A percentile compares a stretch with the other conserved stretches of the same genome.
Conservation (phyloP, 257 asterid genomes). For the Solanum chiquidenum region DNA sequence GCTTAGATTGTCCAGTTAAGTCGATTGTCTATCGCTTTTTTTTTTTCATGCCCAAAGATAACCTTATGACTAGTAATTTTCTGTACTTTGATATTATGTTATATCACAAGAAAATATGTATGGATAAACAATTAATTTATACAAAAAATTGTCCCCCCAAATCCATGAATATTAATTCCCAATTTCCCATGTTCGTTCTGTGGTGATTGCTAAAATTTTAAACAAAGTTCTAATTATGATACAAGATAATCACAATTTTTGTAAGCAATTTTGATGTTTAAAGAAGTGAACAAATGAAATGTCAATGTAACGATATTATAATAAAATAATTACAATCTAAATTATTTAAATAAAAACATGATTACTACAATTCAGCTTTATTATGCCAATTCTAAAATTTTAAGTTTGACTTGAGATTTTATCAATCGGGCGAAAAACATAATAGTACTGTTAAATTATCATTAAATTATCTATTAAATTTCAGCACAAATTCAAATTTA, state of each 20-base stretch:
- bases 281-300: no score
- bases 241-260: not conserved
- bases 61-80: not conserved
- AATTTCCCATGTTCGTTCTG: not conserved
- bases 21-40: no score
- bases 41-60: no score
- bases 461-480: no score
- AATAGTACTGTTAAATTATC: no score
- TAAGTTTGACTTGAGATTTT: not conserved
- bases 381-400: not conserved
- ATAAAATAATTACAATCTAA: not conserved
- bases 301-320: no score
- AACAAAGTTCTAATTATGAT: not conserved
- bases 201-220: not conserved
- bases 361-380: not conserved
- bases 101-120: not conserved
- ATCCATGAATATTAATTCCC: not conserved
- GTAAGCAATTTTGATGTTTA: not conserved
- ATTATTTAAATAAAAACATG: not conserved
- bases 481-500: rapidly evolving
- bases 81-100: not conserved
- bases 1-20: no score
- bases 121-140: not conserved
- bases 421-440: not conserved
- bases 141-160: not conserved